Evolutionary conservation across 1,284 basidiomycete genomes (phyloP).

Genomic region (Malassezia caprae): DNA sequence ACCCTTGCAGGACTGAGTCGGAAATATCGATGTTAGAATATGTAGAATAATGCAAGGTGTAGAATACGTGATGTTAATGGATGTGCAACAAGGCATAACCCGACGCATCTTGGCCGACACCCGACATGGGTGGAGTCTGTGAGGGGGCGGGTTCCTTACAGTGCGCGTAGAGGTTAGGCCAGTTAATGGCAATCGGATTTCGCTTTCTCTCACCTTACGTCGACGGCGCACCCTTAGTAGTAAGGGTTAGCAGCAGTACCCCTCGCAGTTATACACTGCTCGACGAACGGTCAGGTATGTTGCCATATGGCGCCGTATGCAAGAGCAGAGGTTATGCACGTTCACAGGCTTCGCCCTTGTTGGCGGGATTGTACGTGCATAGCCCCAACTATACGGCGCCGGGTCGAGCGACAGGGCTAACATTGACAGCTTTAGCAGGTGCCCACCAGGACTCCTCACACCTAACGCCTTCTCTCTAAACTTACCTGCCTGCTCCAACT

Average conservation of each 20-base stretch:
- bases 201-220: neutral
- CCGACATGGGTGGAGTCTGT: conserved; percentile 2
- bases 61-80: neutral
- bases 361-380: neutral
- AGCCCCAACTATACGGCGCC: neutral
- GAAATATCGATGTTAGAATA: conserved; percentile 2
- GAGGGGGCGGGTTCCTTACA: conserved; percentile 2
- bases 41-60: conserved; percentile 7
- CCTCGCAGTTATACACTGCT: conserved; percentile 1
- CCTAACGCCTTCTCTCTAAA: neutral
- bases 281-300: conserved; percentile 5
- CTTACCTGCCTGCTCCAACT: neutral
- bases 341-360: neutral
- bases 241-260: neutral
- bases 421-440: neutral
- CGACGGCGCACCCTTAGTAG: neutral
- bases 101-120: too few relatives aligned
- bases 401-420: neutral
- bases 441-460: neutral
- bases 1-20: neutral
- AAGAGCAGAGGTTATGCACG: neutral
- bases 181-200: neutral
- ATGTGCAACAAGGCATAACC: neutral
- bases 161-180: neutral
- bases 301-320: neutral